Evolutionary conservation across 2,329 filamentous ascomycete species (phyloP).

Genomic region (Claviceps capensis): DNA sequence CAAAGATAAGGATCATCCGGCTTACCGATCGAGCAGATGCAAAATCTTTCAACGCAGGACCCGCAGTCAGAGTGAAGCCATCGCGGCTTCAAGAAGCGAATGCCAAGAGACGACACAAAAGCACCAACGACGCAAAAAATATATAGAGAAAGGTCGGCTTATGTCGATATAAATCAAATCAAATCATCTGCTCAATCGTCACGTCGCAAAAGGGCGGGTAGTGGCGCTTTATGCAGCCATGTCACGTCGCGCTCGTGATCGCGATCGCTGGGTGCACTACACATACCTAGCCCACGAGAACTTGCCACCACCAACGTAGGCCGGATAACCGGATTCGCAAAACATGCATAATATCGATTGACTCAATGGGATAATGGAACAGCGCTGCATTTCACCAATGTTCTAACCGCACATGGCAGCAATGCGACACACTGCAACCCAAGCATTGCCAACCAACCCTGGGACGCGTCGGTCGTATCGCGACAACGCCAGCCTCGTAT

Average conservation of each 20-base stretch:
- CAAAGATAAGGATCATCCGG: neutral
- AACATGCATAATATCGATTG: neutral
- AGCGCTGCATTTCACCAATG: neutral
- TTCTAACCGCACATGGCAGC: neutral
- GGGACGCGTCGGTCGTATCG: neutral
- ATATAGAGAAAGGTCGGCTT: neutral
- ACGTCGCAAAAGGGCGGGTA: too few species aligned
- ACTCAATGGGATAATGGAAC: too few species aligned
- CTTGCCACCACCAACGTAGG: neutral
- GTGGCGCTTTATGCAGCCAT: too few species aligned
- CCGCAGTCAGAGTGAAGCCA: constrained; percentile 1
- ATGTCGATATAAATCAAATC: too few species aligned
- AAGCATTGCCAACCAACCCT: neutral
- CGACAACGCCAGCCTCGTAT: neutral
- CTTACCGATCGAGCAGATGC: too few species aligned
- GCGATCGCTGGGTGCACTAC: neutral
- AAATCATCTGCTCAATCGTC: too few species aligned
- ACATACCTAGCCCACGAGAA: neutral
- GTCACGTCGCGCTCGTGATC: neutral
- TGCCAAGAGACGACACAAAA: neutral
- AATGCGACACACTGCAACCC: neutral
- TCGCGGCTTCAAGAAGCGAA: neutral
- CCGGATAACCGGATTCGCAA: neutral
- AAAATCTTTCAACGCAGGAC: neutral
- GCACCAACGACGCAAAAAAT: neutral